phyloP scores from a whole-genome alignment of 176 grass and related monocot species.

The Cocos nucifera region DNA sequence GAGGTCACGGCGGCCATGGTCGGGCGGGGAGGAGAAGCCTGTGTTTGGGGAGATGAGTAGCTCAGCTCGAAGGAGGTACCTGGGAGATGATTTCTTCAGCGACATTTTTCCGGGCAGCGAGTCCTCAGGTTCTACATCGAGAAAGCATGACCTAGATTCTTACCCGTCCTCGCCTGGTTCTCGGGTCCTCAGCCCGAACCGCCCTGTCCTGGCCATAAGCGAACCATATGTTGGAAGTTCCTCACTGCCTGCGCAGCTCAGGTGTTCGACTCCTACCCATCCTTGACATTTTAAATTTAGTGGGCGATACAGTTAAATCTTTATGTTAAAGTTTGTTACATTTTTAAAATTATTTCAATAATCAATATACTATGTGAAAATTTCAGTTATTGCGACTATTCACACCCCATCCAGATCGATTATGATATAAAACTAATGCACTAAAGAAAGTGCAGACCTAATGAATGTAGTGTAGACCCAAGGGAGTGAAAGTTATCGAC shows the following conservation, averaged over 20 bases:
- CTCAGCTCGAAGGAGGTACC: slow-evolving; percentile 41
- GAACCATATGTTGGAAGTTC: slow-evolving; percentile 15
- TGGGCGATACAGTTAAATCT: too few species aligned
- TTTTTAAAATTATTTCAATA: too few species aligned
- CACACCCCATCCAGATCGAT: too few species aligned
- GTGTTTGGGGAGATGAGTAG: slow-evolving; percentile 64
- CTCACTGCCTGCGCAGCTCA: slow-evolving; percentile 27
- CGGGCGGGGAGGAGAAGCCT: slow-evolving; percentile 27
- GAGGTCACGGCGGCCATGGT: background rate
- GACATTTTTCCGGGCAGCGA: slow-evolving; percentile 78
- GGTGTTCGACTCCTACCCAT: background rate
- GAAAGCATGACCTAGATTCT: slow-evolving; percentile 32
- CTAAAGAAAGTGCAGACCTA: too few species aligned
- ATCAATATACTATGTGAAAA: too few species aligned
- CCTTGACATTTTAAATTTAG: too few species aligned
- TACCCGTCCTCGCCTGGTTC: slow-evolving; percentile 49
- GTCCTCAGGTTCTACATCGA: slow-evolving; percentile 35
- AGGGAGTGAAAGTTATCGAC: too few species aligned
- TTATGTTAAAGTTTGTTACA: too few species aligned
- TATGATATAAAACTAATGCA: too few species aligned
- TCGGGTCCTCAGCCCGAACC: slow-evolving; percentile 27
- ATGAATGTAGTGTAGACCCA: too few species aligned
- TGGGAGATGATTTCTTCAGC: slow-evolving; percentile 67
- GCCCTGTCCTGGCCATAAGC: slow-evolving; percentile 17
- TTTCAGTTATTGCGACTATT: too few species aligned